Evolutionary conservation across 1,284 basidiomycete species (phyloP), one percentile per base, ranked within the genome.

Genomic region (Taiwanofungus camphoratus): DNA sequence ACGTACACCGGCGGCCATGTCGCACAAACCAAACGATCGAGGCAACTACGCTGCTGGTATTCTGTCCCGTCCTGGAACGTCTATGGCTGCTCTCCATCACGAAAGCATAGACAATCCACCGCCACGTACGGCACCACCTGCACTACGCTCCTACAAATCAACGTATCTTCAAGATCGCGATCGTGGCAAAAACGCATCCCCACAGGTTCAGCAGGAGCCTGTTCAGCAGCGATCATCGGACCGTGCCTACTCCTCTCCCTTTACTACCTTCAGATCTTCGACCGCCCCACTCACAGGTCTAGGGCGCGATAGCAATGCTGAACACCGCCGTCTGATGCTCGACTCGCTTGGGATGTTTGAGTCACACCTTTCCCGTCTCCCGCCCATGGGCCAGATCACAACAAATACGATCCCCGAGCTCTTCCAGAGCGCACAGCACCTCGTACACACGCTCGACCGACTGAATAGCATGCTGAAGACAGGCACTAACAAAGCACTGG

Each of bases 271-370:
- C 6, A 43, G 53, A 11, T 45, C 55, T 2, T 49, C 50, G 2
- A 55, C 44, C 12, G 51, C 32, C 27, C 42, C 48, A 15, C 56
- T 48, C 12, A 34, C 52, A 20, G 24, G 45, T n/a, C 42, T 48
- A 18, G 45, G 45, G 21, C 67, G 55, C 50, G 67, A 46, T 21
- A 32, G 36, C 19, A 48, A 53, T 19, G 62, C 72, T 1, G 82
- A 88, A 49, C 87, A 88, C 53, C 68, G 75, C 0, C 66, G 71
- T 18, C 63, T 90, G 32, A 77, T 89, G 73, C 56, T 77, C 22
- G 83, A 88, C 27, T 74, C 80, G 4, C 63, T 89, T 11, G 61
- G 67, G 3, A 76, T 84, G 67, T 87, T 90, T 52, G 84, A 88
- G 56, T 66, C 71, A 4, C 73, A 79, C 30, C 62, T 87, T 3